Base-by-base conservation (phyloP, 1,284 basidiomycete genomes). In the Spongispora temasekensis region DNA sequence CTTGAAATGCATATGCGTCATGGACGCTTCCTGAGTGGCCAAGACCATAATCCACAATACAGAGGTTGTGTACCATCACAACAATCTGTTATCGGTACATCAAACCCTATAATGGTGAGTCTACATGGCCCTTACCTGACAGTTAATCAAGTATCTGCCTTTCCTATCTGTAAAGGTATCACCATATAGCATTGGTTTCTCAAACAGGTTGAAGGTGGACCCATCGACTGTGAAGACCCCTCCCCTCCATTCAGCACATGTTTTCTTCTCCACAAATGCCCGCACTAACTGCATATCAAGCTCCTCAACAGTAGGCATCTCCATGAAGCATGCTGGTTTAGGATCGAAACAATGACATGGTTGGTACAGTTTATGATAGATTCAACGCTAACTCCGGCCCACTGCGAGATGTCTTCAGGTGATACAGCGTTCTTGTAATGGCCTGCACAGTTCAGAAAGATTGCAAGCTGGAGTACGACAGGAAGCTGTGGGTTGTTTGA, bases 401-500 rank as follows among this genome's bases (percentile, higher is more conserved):
- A 37, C n/a, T 37, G 35, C 3, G 35, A 37, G 17, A 37, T n/a
- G 17, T 37, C 35, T n/a, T 37, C 35, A 12, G 35, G 19, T n/a
- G 35, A 37, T n/a, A 37, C 19, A n/a, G 35, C 35, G n/a, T 37
- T 37, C 17, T n/a, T n/a, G 6, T 37, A 44, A 23, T 25, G 42
- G n/a, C 42, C 42, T 15, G 2, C 44, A 12, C 42, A 13, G 21
- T 44, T 48, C 15, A 48, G 25, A 19, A 48, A 48, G 7, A 48
- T 48, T 1, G 21, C 31, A 6, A 80, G 70, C 58, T 80, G 78
- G 1, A 60, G 19, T 1, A 74, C 67, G 4, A 80, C 72, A 9
- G 73, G 70, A 10, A 74, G 52, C 54, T 80, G 78, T 5, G 64
- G 25, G 40, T 64, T 64, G 23, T 72, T 70, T 0, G 71, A 74